Base-by-base conservation (phyloP, 2,329 filamentous ascomycete genomes). In the Alternaria angustiovoidea region DNA sequence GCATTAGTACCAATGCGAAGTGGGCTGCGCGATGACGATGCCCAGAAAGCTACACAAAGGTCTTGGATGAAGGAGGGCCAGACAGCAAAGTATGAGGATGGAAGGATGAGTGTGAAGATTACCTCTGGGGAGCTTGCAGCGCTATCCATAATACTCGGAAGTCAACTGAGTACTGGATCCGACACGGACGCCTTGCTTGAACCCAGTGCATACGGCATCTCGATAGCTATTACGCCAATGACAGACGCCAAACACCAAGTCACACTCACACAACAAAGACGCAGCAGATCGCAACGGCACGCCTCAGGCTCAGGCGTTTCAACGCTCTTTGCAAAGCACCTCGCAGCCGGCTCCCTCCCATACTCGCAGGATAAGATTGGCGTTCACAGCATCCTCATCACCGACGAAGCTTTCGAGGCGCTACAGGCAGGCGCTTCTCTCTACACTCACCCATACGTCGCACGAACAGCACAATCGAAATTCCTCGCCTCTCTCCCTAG, bases 301-400 rank as follows among this genome's bases (percentile, higher is more conserved):
- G 57, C 69, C 1, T 62, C 54, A 32, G 70, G 71, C 26, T 72
- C 72, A 1, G 61, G 70, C 7, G 68, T 70, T 46, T 77, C 73
- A n/a, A 62, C 66, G 5, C 64, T 77, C 7, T 72, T 66, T 52
- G 73, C 75, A 42, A 78, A 77, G 54, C 75, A 78, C 44, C 52
- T 77, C 8, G 72, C 73, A 9, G 67, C 64, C 9, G 73, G 75
- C 41, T 73, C 71, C 7, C 51, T 78, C 1, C 75, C 75, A 2
- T 75, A 66, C 46, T 63, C 63, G 3, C 64, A 67, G 24, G 64
- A 75, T 28, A 51, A 59, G 3, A 65, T 62, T 2, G 52, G 51
- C 18, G 48, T 69, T 2, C 63, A 68, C 55, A 70, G 69, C 34
- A 70, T 77, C n/a, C 55, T 73, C 42, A 63, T 77, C 51, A 73